Conservation (phyloP, 2,329 filamentous ascomycete species). For the Penicillium verrucosum region DNA sequence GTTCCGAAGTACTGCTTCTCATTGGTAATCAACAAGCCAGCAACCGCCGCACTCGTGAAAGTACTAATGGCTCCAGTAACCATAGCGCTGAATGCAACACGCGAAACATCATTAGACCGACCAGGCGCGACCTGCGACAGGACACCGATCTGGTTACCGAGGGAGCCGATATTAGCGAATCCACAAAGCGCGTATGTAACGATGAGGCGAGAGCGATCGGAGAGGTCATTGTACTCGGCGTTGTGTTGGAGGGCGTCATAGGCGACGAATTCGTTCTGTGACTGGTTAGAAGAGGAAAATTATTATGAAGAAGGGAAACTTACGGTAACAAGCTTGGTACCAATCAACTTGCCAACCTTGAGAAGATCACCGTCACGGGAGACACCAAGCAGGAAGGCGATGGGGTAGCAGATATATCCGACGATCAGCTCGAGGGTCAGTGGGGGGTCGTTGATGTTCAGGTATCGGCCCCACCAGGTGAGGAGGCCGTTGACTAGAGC, state of each 20-base stretch:
- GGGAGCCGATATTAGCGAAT: conserved; percentile 81
- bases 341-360: conserved; percentile 74
- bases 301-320: conserved; percentile 28
- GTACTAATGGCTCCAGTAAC: conserved; percentile 75
- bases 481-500: conserved; percentile 72
- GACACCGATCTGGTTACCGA: conserved; percentile 88
- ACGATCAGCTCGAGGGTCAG: conserved; percentile 73
- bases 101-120: conserved; percentile 70
- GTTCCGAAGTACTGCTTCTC: conserved; percentile 33
- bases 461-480: conserved; percentile 78
- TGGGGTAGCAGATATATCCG: conserved; percentile 72
- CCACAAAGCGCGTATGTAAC: conserved; percentile 80
- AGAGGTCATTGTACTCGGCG: conserved; percentile 56
- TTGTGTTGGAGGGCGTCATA: conserved; percentile 58
- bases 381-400: conserved; percentile 79
- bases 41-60: conserved; percentile 72
- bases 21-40: conserved; percentile 68
- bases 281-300: background rate
- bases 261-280: conserved; percentile 72
- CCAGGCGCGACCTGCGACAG: conserved; percentile 74
- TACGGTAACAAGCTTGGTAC: conserved; percentile 74
- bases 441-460: conserved; percentile 67
- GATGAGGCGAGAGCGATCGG: conserved; percentile 71
- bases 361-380: conserved; percentile 62
- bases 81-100: conserved; percentile 72